These are phyloP conservation scores for Pelargonium cotyledonis DNA, from an alignment of 441 rosid genomes.

Conservation along the genomic window DNA sequence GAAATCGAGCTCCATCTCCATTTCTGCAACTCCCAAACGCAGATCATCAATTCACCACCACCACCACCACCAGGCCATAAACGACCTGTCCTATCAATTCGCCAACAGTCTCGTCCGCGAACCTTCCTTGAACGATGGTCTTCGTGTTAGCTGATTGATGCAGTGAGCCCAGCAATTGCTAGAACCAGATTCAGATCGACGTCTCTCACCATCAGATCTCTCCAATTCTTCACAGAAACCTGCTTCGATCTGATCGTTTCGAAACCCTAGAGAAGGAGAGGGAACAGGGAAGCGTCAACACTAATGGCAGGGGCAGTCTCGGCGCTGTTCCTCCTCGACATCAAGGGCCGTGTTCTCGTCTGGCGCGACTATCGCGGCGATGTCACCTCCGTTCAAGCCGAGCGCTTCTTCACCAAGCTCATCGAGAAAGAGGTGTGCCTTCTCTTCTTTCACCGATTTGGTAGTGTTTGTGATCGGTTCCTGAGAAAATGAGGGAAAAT, in stretches of 20 bases:
- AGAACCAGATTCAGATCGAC: slow-evolving; percentile 1
- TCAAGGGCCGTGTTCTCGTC: slow-evolving; percentile 88
- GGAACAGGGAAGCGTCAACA: neutral
- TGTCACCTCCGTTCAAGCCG: slow-evolving; percentile 82
- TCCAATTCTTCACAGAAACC: slow-evolving; percentile 14
- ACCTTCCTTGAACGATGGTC: neutral
- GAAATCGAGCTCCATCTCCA: slow-evolving; percentile 1
- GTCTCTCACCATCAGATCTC: slow-evolving; percentile 1
- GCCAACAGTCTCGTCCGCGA: neutral
- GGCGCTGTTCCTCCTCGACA: slow-evolving; percentile 90
- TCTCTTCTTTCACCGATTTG: neutral
- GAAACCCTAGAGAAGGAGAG: neutral
- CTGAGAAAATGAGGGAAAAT: neutral
- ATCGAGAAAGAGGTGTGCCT: slow-evolving; percentile 78
- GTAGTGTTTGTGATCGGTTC: neutral
- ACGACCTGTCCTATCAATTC: neutral
- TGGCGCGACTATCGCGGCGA: slow-evolving; percentile 99
- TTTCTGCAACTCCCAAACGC: neutral
- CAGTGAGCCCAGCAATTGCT: neutral
- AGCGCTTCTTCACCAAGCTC: slow-evolving; percentile 93
- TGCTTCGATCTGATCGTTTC: neutral
- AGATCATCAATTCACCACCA: neutral
- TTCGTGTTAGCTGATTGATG: neutral
- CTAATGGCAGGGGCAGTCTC: slow-evolving; percentile 92
- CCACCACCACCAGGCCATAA: neutral